phyloP scores from a whole-genome alignment of 1,139 yeast genomes.

The Zygosaccharomyces sapae region DNA sequence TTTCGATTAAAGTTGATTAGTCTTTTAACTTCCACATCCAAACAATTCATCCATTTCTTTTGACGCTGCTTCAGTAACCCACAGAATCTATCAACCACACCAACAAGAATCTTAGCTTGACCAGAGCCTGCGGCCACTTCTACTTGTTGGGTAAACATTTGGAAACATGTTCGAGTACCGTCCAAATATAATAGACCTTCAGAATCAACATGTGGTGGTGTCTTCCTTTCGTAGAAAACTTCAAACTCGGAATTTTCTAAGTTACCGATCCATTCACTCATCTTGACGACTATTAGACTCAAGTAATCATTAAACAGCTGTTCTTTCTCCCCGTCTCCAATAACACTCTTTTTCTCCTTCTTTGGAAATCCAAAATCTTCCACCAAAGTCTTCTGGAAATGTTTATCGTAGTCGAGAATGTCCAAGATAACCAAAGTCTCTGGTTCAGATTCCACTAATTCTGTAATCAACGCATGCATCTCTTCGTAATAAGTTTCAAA shows the following conservation, averaged over 20 bases:
- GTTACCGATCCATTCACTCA: constrained; percentile 76
- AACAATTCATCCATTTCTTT: constrained; percentile 51
- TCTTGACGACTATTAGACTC: constrained; percentile 60
- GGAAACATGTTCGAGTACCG: constrained; percentile 70
- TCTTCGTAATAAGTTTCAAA: constrained; percentile 66
- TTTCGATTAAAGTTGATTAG: constrained; percentile 41
- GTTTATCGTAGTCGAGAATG: constrained; percentile 71
- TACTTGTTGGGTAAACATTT: constrained; percentile 86
- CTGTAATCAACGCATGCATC: constrained; percentile 58
- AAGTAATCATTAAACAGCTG: constrained; percentile 67
- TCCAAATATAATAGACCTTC: constrained; percentile 60
- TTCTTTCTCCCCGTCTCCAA: constrained; percentile 68
- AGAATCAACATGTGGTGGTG: constrained; percentile 71
- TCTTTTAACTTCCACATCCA: constrained; percentile 57
- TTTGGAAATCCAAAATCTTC: constrained; percentile 48
- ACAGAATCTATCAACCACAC: constrained; percentile 77
- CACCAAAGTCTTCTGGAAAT: constrained; percentile 51
- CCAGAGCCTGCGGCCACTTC: constrained; percentile 88
- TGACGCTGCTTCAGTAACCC: constrained; percentile 59
- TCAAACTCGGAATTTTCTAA: constrained; percentile 60
- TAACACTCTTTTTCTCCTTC: constrained; percentile 46
- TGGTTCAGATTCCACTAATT: constrained; percentile 66
- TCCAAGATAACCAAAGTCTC: constrained; percentile 60
- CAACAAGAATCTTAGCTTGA: constrained; percentile 73
- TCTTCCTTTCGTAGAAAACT: constrained; percentile 56